Evolutionary conservation across 257 asterid genomes (phyloP).

Genomic region (Solanum lycopersicoides): DNA sequence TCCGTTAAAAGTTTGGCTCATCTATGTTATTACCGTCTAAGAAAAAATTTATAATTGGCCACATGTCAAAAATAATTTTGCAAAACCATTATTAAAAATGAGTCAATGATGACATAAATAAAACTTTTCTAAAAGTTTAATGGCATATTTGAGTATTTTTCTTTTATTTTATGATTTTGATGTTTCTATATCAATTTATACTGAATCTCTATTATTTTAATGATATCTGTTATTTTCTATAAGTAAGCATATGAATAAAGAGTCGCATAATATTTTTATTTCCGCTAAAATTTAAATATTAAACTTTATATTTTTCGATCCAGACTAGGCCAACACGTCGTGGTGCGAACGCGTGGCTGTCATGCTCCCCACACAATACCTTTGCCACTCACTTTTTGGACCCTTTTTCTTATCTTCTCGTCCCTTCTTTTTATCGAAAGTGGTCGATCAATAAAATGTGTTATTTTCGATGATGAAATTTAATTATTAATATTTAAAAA

Average conservation of each 20-base stretch:
- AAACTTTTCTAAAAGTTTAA: too few relatives aligned
- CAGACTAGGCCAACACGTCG: accelerated
- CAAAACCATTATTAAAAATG: too few relatives aligned
- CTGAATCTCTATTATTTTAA: not conserved
- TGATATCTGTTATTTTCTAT: accelerated
- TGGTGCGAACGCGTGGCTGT: conserved; percentile 26
- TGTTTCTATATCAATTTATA: accelerated
- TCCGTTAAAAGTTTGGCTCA: too few relatives aligned
- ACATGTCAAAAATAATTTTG: too few relatives aligned
- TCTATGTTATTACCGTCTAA: too few relatives aligned
- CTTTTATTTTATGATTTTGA: accelerated
- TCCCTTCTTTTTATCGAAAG: not conserved
- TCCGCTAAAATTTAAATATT: accelerated
- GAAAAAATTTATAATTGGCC: too few relatives aligned
- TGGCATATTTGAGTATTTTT: too few relatives aligned
- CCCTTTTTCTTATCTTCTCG: not conserved
- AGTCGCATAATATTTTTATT: not conserved
- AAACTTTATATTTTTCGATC: not conserved
- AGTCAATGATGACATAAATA: too few relatives aligned
- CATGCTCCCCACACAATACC: not conserved
- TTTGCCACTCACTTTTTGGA: not conserved
- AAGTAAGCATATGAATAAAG: accelerated
- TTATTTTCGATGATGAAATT: not conserved
- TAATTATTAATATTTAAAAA: not conserved
- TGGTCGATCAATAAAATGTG: not conserved